Conservation (phyloP, 176 grass and related monocot genomes). For the Aegilops tauschii region DNA sequence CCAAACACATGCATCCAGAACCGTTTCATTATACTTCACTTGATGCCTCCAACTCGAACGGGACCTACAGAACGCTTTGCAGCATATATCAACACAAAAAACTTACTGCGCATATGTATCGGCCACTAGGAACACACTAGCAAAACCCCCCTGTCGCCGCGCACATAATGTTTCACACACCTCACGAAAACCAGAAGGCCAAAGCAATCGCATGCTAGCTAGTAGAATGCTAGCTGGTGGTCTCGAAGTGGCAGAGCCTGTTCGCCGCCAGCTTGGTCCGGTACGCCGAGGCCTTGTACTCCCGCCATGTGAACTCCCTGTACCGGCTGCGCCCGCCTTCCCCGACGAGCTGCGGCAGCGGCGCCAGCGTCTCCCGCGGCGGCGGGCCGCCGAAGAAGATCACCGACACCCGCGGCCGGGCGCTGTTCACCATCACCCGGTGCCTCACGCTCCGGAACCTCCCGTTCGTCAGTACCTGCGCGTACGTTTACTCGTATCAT, state of each 20-base stretch:
- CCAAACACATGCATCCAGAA: no score
- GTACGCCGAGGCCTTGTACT: conserved; percentile 76
- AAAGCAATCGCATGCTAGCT: neutral
- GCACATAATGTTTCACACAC: neutral
- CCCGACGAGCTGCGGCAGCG: conserved; percentile 47
- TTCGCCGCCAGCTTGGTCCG: conserved; percentile 61
- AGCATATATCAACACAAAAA: conserved; percentile 7
- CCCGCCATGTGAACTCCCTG: conserved; percentile 91
- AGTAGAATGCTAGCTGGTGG: neutral
- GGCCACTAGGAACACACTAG: neutral
- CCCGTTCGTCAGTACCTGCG: conserved; percentile 77
- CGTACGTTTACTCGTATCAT: neutral
- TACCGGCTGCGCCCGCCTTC: conserved; percentile 59
- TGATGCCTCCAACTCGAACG: no score
- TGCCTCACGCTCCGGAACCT: conserved; percentile 86
- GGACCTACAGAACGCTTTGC: neutral
- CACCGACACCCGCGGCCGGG: conserved; percentile 54
- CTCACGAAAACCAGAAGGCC: neutral
- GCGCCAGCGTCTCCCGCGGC: conserved; percentile 48
- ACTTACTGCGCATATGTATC: neutral
- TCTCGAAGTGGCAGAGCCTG: conserved; percentile 65
- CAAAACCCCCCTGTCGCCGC: neutral
- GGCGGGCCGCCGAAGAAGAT: conserved; percentile 82
- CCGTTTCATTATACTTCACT: no score
- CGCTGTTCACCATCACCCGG: conserved; percentile 60